These are phyloP conservation scores for Lagenidium giganteum DNA, from an alignment of 352 stramenopile species.

Conservation along the genomic window DNA sequence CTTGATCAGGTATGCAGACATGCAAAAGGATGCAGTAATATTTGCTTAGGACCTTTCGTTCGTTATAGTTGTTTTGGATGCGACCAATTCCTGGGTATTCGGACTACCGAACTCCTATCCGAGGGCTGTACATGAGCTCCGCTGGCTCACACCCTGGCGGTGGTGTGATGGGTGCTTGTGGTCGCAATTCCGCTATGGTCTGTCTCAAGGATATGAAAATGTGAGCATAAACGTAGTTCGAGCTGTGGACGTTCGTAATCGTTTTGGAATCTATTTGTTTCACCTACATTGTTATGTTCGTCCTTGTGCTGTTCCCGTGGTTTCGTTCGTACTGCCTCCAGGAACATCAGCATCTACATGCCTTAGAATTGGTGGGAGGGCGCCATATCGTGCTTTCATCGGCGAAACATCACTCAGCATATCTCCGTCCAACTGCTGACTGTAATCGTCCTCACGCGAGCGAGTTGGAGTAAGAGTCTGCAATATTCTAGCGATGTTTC, in stretches of 20 bases:
- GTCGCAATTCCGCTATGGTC: constrained; percentile 76
- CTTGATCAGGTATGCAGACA: constrained; percentile 70
- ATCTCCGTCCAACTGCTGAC: no score
- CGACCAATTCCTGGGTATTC: constrained; percentile 79
- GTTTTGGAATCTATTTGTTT: no score
- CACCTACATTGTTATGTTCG: background rate
- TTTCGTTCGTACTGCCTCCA: no score
- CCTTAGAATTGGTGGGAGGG: no score
- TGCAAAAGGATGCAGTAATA: no score
- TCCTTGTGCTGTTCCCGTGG: background rate
- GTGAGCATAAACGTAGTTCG: no score
- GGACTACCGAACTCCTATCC: constrained; percentile 78
- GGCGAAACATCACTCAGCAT: no score
- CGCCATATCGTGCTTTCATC: no score
- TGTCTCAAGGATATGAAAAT: constrained; percentile 69
- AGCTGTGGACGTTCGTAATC: no score
- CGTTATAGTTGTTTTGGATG: constrained; percentile 81
- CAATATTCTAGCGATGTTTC: constrained; percentile 10
- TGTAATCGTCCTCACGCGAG: no score
- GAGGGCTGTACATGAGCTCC: constrained; percentile 80
- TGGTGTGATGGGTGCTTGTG: constrained; percentile 89
- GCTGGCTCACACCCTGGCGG: constrained; percentile 85
- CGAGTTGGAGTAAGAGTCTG: constrained; percentile 3
- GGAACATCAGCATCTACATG: no score
- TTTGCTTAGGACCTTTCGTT: no score